Conservation (phyloP, 2,329 filamentous ascomycete genomes). For the Pseudogymnoascus sp. region DNA sequence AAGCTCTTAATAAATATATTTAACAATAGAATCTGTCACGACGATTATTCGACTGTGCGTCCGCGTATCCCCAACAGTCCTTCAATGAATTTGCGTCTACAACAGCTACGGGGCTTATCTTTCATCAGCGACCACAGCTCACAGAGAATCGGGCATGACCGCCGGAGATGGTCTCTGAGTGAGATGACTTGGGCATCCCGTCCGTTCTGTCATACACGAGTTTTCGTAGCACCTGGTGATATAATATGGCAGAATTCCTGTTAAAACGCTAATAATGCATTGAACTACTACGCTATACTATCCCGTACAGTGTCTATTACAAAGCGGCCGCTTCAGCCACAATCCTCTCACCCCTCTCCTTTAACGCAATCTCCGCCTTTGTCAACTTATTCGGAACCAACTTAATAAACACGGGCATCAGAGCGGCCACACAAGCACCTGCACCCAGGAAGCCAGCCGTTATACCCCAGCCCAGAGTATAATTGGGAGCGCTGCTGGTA, state of each 20-base stretch:
- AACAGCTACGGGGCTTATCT: too few relatives aligned
- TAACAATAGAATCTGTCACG: too few relatives aligned
- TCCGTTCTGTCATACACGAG: too few relatives aligned
- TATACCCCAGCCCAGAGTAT: conserved; percentile 19
- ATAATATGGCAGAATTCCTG: not conserved
- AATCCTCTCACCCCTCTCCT: conserved; percentile 12
- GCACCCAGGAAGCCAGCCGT: conserved; percentile 18
- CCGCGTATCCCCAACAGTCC: too few relatives aligned
- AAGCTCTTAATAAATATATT: too few relatives aligned
- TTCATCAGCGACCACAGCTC: too few relatives aligned
- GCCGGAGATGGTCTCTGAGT: too few relatives aligned
- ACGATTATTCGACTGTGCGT: too few relatives aligned
- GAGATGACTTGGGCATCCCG: too few relatives aligned
- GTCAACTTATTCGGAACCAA: conserved; percentile 12
- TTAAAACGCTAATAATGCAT: not conserved
- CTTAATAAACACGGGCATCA: conserved; percentile 17
- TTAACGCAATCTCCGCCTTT: conserved; percentile 14
- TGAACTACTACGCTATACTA: not conserved
- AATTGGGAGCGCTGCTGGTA: conserved; percentile 17
- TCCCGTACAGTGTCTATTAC: not conserved
- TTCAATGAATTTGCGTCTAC: too few relatives aligned
- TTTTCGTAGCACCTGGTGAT: too few relatives aligned
- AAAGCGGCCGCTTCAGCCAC: not conserved
- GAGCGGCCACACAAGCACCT: conserved; percentile 12
- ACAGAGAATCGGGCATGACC: too few relatives aligned